Conservation (phyloP, 352 stramenopile species). For the Pythium rhizo-oryzae region DNA sequence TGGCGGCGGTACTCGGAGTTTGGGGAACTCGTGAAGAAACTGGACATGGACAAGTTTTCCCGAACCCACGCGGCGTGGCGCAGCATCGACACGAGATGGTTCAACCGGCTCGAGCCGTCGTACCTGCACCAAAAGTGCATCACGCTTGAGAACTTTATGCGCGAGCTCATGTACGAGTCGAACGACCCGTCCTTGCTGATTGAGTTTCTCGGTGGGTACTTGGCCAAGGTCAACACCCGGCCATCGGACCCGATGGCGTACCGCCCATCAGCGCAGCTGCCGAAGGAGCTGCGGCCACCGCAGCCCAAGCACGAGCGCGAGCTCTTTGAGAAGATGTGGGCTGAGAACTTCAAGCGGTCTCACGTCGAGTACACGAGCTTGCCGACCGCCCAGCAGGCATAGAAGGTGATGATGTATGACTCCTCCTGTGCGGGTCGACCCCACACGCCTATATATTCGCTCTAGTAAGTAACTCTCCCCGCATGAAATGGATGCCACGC, state of each 20-base stretch:
- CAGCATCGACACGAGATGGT: constrained; percentile 84
- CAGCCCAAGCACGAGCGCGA: constrained; percentile 94
- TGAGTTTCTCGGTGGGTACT: constrained; percentile 80
- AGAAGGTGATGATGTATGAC: constrained; percentile 9
- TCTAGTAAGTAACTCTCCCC: constrained; percentile 7
- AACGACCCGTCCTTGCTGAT: constrained; percentile 72
- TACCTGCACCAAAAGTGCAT: constrained; percentile 90
- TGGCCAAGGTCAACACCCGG: constrained; percentile 79
- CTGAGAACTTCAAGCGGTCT: constrained; percentile 96
- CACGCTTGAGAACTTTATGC: constrained; percentile 87
- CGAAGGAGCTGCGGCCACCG: constrained; percentile 88
- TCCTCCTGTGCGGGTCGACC: neutral
- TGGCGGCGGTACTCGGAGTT: constrained; percentile 90
- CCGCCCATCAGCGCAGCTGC: constrained; percentile 73
- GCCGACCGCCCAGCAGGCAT: constrained; percentile 19
- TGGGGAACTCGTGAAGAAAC: constrained; percentile 78
- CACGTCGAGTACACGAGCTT: constrained; percentile 62
- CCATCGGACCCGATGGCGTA: constrained; percentile 63
- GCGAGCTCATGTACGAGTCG: constrained; percentile 90
- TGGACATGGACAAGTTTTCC: constrained; percentile 57
- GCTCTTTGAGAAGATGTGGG: constrained; percentile 97
- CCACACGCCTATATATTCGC: constrained; percentile 13
- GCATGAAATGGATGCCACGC: neutral
- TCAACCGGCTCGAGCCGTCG: constrained; percentile 85
- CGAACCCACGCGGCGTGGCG: constrained; percentile 76